phyloP scores from a whole-genome alignment of 225 moss, liverwort and hornwort species.

The Physcomitrium patens region DNA sequence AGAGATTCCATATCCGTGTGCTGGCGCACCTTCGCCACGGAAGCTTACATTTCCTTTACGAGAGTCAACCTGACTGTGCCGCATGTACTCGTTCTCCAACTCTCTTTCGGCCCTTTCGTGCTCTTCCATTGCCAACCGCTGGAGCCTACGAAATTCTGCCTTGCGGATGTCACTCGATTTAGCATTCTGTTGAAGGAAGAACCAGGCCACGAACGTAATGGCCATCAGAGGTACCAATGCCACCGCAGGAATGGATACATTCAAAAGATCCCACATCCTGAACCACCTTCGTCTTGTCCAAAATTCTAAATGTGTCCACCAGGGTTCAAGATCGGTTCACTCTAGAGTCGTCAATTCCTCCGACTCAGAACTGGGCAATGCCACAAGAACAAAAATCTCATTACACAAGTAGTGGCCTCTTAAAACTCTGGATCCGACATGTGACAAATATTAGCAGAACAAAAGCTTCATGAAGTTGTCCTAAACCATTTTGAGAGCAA shows the following conservation, averaged over 20 bases:
- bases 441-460: too few relatives aligned
- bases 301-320: neutral
- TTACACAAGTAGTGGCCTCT: neutral
- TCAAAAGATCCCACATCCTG: conserved; percentile 18
- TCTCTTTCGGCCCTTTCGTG: conserved; percentile 57
- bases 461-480: too few relatives aligned
- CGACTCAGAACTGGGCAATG: neutral
- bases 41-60: neutral
- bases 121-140: conserved; percentile 47
- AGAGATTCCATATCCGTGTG: neutral
- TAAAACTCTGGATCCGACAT: neutral
- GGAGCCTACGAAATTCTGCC: conserved; percentile 58
- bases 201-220: neutral
- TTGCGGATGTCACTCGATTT: conserved; percentile 16
- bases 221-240: conserved; percentile 1
- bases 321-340: neutral
- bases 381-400: too few relatives aligned
- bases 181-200: conserved; percentile 3
- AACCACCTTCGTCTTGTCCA: neutral
- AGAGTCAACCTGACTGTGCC: neutral
- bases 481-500: too few relatives aligned
- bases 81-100: conserved; percentile 56
- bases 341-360: neutral
- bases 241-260: conserved; percentile 20
- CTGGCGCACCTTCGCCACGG: conserved; percentile 9